A percentile compares a stretch with the other conserved stretches of the same genome.
Conservation (phyloP, 306 rosid species). For the Cucurbita argyrosperma region DNA sequence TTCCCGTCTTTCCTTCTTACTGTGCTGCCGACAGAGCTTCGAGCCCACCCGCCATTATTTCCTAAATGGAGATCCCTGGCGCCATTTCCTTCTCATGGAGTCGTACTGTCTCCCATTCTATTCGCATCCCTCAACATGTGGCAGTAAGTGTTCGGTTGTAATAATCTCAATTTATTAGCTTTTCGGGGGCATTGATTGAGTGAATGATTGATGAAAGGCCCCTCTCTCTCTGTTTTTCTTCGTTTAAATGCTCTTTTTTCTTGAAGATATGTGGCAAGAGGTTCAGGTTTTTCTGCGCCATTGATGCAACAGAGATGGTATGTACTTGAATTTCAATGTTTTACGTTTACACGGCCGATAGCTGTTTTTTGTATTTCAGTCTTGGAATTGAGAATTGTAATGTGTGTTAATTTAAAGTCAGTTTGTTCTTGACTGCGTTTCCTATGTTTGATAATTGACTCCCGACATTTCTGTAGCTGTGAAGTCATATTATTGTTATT, state of each 20-base stretch:
- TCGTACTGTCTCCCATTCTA: constrained; percentile 33
- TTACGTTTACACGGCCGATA: too few relatives aligned
- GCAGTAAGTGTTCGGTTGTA: constrained; percentile 22
- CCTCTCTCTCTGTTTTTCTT: background rate
- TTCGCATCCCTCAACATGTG: constrained; percentile 31
- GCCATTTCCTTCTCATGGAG: constrained; percentile 51
- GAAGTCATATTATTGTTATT: background rate
- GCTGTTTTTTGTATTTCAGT: background rate
- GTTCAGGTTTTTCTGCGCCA: background rate
- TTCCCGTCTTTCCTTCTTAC: background rate
- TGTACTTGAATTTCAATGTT: background rate
- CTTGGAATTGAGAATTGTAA: background rate
- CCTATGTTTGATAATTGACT: background rate
- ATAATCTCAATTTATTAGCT: background rate
- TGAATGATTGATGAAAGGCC: background rate
- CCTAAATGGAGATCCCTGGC: constrained; percentile 27
- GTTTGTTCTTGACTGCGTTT: background rate
- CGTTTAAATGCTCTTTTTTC: background rate
- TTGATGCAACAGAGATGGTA: background rate
- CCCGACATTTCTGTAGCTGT: background rate
- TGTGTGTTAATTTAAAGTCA: background rate
- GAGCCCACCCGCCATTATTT: background rate
- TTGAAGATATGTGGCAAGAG: background rate
- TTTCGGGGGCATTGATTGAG: background rate
- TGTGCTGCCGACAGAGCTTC: background rate